Evolutionary conservation across 1,284 basidiomycete genomes (phyloP), one percentile per base, ranked within the genome.

Genomic region (Trichosporon sp.): DNA sequence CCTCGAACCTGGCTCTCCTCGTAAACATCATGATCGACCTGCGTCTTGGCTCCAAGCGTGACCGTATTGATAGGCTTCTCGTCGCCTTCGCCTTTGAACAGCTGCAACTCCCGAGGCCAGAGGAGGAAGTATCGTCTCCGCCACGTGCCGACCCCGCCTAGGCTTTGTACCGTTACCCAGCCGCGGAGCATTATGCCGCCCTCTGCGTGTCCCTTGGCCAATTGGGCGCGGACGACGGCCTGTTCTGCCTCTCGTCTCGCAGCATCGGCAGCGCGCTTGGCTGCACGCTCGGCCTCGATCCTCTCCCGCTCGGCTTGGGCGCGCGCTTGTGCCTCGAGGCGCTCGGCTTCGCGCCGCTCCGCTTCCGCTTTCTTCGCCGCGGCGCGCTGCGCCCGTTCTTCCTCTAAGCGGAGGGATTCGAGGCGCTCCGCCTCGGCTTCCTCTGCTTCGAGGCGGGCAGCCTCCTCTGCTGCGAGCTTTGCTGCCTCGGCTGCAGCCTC

Each of bases 1-100:
- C 71, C 76, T 33, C 75, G 72, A 7, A 79, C 76, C 63, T 76
- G 76, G 16, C 69, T 70, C 60, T 79, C 78, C 59, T 79, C 78
- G 67, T 78, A 79, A 19, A 59, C 61, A 25, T 65, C 34, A 13
- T n/a, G 11, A 13, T 60, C 54, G 81, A 14, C 16, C 25, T 4
- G 16, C 10, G 59, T 56, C 16, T n/a, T 13, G 7, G 59, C 59
- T 5, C 36, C 31, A 2, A 67, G 49, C 27, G 29, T 16, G 13
- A 36, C 63, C 8, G 29, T 29, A 4, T 27, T 46, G 27, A 68
- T 33, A n/a, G 66, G 57, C 19, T 9, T 49, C 6, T 37, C 36
- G 25, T 59, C 61, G 33, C 27, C 44, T 33, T 64, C 63, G 44
- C 34, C 25, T 61, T 78, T 78, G 72, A 69, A 79, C 33, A 79